Evolutionary conservation across 78 protist genomes (phyloP).

Genomic region (Emiliania huxleyi): DNA sequence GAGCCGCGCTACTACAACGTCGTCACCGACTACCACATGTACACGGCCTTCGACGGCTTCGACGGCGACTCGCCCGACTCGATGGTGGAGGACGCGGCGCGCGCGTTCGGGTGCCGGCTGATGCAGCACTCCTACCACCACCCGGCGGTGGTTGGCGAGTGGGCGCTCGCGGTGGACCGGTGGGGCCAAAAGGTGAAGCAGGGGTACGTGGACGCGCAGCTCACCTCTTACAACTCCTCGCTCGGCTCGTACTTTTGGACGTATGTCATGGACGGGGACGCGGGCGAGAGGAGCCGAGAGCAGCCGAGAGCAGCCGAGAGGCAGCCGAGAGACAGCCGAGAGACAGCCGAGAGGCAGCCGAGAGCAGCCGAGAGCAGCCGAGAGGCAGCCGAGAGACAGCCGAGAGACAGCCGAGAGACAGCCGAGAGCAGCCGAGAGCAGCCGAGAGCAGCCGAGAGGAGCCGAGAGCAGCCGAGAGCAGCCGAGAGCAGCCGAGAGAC

Average conservation of each 20-base stretch:
- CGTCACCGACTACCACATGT: not conserved
- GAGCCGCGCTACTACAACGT: not conserved
- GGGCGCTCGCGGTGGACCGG: not conserved
- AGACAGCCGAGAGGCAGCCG: too few species aligned
- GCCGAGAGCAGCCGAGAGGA: too few species aligned
- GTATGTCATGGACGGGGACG: not conserved
- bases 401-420: too few species aligned
- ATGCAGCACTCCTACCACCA: not conserved
- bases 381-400: too few species aligned
- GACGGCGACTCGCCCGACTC: not conserved
- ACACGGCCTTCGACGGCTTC: not conserved
- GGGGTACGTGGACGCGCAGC: not conserved
- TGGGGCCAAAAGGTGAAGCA: not conserved
- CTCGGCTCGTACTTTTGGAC: not conserved
- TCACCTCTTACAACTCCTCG: not conserved
- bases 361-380: too few species aligned
- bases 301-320: too few species aligned
- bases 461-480: too few species aligned
- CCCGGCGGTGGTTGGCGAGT: not conserved
- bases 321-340: too few species aligned
- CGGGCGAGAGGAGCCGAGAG: too few species aligned
- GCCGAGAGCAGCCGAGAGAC: too few species aligned
- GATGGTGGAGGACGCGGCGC: not conserved
- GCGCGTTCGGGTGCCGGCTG: not conserved
- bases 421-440: too few species aligned